Evolutionary conservation across 768 basidiomycete genomes (phyloP), one percentile per base, ranked within the genome.

Genomic region (Amanita jacksonii): DNA sequence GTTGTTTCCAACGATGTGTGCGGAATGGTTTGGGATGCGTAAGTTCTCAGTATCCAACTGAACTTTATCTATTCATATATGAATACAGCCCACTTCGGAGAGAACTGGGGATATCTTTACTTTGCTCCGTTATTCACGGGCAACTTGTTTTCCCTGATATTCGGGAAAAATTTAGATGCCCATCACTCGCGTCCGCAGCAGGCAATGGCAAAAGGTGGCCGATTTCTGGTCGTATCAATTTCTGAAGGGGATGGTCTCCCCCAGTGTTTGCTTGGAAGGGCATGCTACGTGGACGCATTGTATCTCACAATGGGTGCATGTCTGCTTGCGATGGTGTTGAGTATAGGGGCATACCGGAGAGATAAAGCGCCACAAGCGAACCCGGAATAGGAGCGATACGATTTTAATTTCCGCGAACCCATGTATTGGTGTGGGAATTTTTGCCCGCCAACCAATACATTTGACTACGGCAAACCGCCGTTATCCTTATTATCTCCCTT

Each of bases 11-110:
- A 78, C 81, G n/a, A 69, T 93, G 23, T 70, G 76, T 41, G 70
- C 92, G 19, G 91, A 94, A 51, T 91, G 86, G 87, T 93, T 92
- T 52, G 90, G 90, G 6, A 67, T 93, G 54, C 67, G 85, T 86
- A 53, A 55, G 84, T 77, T n/a, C n/a, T n/a, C n/a, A n/a, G n/a
- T n/a, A n/a, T n/a, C n/a, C n/a, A n/a, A n/a, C n/a, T n/a, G n/a
- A n/a, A 12, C 10, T 18, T 23, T 33, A 5, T n/a, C 8, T 25
- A 25, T 10, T 41, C 30, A 44, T 10, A 41, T 13, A 20, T n/a
- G 1, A 22, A 31, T 23, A 13, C 51, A 81, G 79, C 68, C 9
- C 82, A 84, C 56, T 84, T 86, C 52, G 81, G 79, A 1, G 82
- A 91, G 64, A 92, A 92, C 61, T 90, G 83, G 84, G 89, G 89